These are phyloP conservation scores for Plectosphaerella plurivora DNA, from an alignment of 2,329 filamentous ascomycete genomes.

Conservation along the genomic window DNA sequence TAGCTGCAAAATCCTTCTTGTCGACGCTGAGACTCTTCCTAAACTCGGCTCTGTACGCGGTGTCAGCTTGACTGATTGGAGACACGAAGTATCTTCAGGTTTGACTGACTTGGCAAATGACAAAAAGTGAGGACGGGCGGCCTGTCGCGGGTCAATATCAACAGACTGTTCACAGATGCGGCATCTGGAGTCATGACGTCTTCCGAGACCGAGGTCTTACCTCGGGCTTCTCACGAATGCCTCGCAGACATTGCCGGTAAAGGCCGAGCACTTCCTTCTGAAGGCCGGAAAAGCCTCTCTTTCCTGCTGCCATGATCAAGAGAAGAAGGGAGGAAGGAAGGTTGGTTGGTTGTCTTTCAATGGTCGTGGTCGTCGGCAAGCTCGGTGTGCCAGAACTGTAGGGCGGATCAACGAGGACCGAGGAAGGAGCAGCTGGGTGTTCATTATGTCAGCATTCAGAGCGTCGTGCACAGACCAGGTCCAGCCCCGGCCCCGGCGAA, in stretches of 20 bases:
- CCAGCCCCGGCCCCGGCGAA: background rate
- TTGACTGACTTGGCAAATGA: slow-evolving; percentile 54
- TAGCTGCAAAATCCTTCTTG: slow-evolving; percentile 80
- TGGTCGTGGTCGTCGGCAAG: background rate
- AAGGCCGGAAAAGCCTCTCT: slow-evolving; percentile 67
- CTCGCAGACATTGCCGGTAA: slow-evolving; percentile 81
- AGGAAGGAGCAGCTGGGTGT: no score
- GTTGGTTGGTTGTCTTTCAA: no score
- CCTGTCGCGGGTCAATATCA: slow-evolving; percentile 30
- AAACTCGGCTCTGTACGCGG: slow-evolving; percentile 63
- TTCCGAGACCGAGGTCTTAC: slow-evolving; percentile 35
- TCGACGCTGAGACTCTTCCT: slow-evolving; percentile 62
- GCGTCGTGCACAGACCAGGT: background rate
- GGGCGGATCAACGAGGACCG: background rate
- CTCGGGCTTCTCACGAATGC: slow-evolving; percentile 72
- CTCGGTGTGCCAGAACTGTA: background rate
- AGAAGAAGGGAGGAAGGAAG: no score
- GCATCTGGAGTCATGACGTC: background rate
- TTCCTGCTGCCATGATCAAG: slow-evolving; percentile 6
- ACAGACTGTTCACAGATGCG: background rate
- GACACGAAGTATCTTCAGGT: background rate
- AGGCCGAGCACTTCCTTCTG: slow-evolving; percentile 83
- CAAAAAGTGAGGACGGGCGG: slow-evolving; percentile 56
- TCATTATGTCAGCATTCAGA: no score
- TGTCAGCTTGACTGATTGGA: background rate